Conservation (phyloP, 2,329 filamentous ascomycete genomes). For the Colletotrichum theobromicola region DNA sequence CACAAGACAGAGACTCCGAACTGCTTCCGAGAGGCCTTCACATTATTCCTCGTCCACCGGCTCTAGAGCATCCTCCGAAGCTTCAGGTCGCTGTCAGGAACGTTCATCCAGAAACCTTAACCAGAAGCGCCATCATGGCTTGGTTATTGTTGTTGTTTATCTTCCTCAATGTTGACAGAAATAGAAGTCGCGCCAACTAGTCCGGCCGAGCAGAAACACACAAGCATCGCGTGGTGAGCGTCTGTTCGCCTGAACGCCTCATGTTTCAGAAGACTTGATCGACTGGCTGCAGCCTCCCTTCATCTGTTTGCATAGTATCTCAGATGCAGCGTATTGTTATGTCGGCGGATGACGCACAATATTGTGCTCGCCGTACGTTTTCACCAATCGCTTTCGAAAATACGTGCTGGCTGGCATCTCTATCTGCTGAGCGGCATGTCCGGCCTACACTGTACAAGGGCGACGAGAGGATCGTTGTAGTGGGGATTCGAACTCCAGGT, state of each 20-base stretch:
- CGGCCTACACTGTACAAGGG: background rate
- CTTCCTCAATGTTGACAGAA: background rate
- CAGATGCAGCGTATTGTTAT: background rate
- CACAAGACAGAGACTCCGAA: conserved; percentile 5
- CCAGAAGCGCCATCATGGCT: background rate
- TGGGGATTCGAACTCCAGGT: conserved; percentile 1
- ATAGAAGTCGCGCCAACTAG: conserved; percentile 2
- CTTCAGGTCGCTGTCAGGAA: conserved; percentile 15
- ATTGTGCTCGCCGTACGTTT: background rate
- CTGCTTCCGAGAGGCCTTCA: conserved; percentile 2
- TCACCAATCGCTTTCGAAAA: background rate
- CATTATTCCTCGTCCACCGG: background rate
- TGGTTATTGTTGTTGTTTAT: background rate
- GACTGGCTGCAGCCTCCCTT: conserved; percentile 17
- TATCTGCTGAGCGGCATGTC: conserved; percentile 5
- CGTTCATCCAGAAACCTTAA: background rate
- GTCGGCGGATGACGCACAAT: background rate
- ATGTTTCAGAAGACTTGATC: conserved; percentile 21
- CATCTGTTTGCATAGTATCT: conserved; percentile 10
- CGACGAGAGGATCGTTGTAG: conserved; percentile 1
- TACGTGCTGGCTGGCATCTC: background rate
- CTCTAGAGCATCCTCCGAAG: background rate
- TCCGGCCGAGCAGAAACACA: conserved; percentile 4
- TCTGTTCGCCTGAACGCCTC: conserved; percentile 22
- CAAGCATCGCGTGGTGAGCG: conserved; percentile 13